These are phyloP conservation scores for Pulveroboletus sp. DNA, from an alignment of 768 basidiomycete genomes.

Conservation along the genomic window DNA sequence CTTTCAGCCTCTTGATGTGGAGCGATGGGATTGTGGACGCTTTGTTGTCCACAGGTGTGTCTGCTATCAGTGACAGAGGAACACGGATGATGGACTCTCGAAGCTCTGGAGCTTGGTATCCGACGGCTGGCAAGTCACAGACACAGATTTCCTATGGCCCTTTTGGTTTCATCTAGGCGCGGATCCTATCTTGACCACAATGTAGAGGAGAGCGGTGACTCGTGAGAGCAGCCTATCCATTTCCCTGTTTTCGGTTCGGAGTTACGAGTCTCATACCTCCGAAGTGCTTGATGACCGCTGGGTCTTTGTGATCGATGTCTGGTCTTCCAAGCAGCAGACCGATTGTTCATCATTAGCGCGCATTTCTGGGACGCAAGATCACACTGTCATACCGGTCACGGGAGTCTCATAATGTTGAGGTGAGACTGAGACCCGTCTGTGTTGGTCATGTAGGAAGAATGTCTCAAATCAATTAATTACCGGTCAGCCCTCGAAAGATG, in stretches of 20 bases:
- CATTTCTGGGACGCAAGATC: neutral
- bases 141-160: neutral
- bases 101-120: neutral
- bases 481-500: neutral
- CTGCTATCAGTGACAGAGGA: neutral
- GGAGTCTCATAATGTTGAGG: neutral
- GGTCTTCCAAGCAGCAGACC: neutral
- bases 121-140: too few relatives aligned
- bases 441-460: neutral
- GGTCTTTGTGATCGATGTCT: neutral
- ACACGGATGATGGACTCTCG: neutral
- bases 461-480: neutral
- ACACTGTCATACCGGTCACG: neutral
- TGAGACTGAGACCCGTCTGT: neutral
- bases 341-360: neutral
- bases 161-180: neutral
- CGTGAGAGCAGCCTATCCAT: neutral
- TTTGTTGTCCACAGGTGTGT: neutral
- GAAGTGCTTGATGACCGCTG: neutral
- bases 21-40: too few relatives aligned
- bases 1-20: too few relatives aligned
- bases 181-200: neutral
- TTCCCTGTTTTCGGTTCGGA: neutral
- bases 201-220: neutral
- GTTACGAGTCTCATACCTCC: neutral